Evolutionary conservation across 2,329 filamentous ascomycete genomes (phyloP).

Genomic region (Ceratocystis papillata): DNA sequence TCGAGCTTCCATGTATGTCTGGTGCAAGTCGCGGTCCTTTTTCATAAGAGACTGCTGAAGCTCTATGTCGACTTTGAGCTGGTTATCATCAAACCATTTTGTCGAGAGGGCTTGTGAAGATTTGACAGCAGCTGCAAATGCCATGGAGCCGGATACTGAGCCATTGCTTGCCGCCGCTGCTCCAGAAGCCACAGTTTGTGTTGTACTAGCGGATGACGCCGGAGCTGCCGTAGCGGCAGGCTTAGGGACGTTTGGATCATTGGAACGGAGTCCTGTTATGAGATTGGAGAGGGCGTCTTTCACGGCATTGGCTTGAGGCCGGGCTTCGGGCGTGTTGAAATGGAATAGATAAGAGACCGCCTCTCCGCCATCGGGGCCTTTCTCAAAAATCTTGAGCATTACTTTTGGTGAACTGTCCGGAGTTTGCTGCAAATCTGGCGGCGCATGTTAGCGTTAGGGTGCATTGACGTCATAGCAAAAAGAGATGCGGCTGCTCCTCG

Average conservation of each 20-base stretch:
- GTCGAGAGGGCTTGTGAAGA: slow-evolving; percentile 42
- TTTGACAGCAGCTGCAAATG: slow-evolving; percentile 60
- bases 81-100: slow-evolving; percentile 69
- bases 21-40: slow-evolving; percentile 61
- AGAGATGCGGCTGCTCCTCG: slow-evolving; percentile 18
- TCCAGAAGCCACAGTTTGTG: slow-evolving; percentile 24
- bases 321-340: slow-evolving; percentile 72
- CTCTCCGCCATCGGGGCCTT: slow-evolving; percentile 47
- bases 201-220: slow-evolving; percentile 28
- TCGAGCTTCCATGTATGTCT: slow-evolving; percentile 78
- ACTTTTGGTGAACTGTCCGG: slow-evolving; percentile 80
- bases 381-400: slow-evolving; percentile 84
- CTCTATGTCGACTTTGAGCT: slow-evolving; percentile 64
- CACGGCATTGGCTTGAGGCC: slow-evolving; percentile 72
- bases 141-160: slow-evolving; percentile 55
- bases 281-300: slow-evolving; percentile 70
- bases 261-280: slow-evolving; percentile 57
- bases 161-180: slow-evolving; percentile 11
- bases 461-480: not conserved
- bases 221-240: slow-evolving; percentile 32
- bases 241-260: slow-evolving; percentile 42
- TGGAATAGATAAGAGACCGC: slow-evolving; percentile 71
- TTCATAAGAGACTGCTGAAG: slow-evolving; percentile 83
- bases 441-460: slow-evolving; percentile 9
- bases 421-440: slow-evolving; percentile 80